These are phyloP conservation scores for Fraxinus latifolia DNA, from an alignment of 305 asterid genomes.

Conservation along the genomic window DNA sequence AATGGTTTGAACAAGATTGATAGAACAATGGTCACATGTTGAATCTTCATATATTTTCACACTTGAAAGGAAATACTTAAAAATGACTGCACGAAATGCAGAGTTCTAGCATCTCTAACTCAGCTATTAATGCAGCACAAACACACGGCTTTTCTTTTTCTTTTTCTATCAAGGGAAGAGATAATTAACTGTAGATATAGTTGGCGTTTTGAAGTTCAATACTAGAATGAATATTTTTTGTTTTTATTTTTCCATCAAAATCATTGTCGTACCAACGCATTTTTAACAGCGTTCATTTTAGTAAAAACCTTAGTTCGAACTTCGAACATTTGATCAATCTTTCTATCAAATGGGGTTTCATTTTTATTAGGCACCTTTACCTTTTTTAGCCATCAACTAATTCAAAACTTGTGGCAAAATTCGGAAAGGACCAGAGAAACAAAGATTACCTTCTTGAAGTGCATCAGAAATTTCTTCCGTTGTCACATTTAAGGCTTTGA, in stretches of 20 bases:
- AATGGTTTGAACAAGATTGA: neutral
- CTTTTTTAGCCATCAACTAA: neutral
- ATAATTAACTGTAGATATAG: neutral
- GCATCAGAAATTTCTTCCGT: slow-evolving; percentile 55
- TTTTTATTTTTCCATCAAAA: neutral
- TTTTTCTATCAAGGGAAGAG: neutral
- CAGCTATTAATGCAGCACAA: neutral
- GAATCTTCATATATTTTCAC: neutral
- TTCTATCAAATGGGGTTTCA: neutral
- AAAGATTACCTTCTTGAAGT: slow-evolving; percentile 45
- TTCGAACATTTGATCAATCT: neutral
- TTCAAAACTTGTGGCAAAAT: neutral
- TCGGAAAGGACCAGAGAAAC: neutral
- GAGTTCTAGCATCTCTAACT: neutral
- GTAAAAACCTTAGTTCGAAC: neutral
- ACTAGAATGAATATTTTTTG: neutral
- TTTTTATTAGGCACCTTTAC: neutral
- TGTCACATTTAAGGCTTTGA: slow-evolving; percentile 50
- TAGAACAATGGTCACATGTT: neutral
- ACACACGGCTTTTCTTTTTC: neutral
- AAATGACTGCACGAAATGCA: neutral
- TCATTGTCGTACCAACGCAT: neutral
- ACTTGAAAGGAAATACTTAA: neutral
- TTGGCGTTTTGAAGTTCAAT: neutral
- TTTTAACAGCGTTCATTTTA: neutral